Evolutionary conservation across 352 stramenopile species (phyloP), one percentile per base, ranked within the genome.

Genomic region (Pythium rishiriense): DNA sequence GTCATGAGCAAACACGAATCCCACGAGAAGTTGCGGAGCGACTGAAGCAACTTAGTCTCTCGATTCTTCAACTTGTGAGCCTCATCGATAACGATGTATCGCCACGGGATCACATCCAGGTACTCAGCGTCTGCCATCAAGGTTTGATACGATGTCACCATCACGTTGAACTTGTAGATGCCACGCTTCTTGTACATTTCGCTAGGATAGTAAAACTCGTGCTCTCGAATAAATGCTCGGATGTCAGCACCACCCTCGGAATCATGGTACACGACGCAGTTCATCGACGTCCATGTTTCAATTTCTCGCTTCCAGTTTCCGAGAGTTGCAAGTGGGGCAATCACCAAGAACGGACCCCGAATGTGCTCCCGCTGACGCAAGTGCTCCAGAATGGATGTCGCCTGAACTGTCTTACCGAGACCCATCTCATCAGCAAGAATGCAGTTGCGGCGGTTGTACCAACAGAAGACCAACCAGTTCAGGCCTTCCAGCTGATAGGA

Each of bases 301-400:
- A 99, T 99, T 73, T 99, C 98, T 43, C 97, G 88, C 66, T 99
- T 94, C 98, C 98, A 99, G 73, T 99, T 98, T 21, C 92, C 86
- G 26, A 99, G 83, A 2, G 98, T 99, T 10, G 94, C 98, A 17
- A 99, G 84, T 12, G 98, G 98, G 4, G 96, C 98, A 41, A 99
- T 92, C 37, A 99, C 92, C 4, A 99, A 83, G 69, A 99, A 99
- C n/a, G 98, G 98, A 10, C 96, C 94, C 8, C 86, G 84, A 54
- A 93, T 98, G 62, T 98, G 84, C 39, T 98, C 87, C 53, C 90
- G 81, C 55, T 93, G 83, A 15, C 94, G 82, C 29, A 99, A 76
- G 58, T 98, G 89, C 69, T 98, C 89, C 7, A 99, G 67, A 71
- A 99, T 99, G 17, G 93, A 90, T 25, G 87, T 96, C 39, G 87